Base-by-base conservation (phyloP, 441 rosid genomes). In the Eruca vesicaria region DNA sequence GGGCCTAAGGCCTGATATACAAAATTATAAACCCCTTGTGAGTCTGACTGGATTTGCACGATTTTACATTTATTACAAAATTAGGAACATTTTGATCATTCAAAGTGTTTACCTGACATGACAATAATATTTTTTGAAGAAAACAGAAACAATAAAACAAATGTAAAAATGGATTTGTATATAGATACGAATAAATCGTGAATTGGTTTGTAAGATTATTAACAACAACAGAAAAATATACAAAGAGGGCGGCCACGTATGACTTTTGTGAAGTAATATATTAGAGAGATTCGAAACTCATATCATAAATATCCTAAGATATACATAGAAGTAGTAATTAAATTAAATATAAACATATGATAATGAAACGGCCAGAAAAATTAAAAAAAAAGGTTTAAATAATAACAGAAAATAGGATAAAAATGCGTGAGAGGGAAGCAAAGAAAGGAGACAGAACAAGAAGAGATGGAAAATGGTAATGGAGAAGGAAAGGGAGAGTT, bases 401-500 rank as follows among this genome's bases (percentile, higher is more conserved):
- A 55, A 41, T 3, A 69, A 69, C 32, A 32, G 62, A 45, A 63
- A 41, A 66, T 29, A 53, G 75, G 45, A 62, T 76, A 76, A 69
- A 43, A 78, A 78, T 72, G 69, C 32, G 41, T 48, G 68, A 67
- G 77, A 14, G 73, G 56, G 56, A 29, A 14, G 38, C 16, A 66
- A 38, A 72, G 29, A 38, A 52, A 72, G 32, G 60, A 72, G 63
- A 50, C 10, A 33, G 52, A 48, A 58, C 12, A 50, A n/a, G 29
- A 69, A 76, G 62, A 76, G 55, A 77, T 78, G 81, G 81, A 78
- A 10, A 78, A 78, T 52, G 73, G 69, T 1, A 78, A 66, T 72
- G 81, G 73, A 66, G 81, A 78, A 67, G 73, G 69, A 66, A 77
- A 77, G 26, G 77, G 77, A 66, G 80, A 77, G 50, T 77, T 77